These are phyloP conservation scores for Nigrograna mackinnonii DNA, from an alignment of 2,329 filamentous ascomycete genomes.

Conservation along the genomic window DNA sequence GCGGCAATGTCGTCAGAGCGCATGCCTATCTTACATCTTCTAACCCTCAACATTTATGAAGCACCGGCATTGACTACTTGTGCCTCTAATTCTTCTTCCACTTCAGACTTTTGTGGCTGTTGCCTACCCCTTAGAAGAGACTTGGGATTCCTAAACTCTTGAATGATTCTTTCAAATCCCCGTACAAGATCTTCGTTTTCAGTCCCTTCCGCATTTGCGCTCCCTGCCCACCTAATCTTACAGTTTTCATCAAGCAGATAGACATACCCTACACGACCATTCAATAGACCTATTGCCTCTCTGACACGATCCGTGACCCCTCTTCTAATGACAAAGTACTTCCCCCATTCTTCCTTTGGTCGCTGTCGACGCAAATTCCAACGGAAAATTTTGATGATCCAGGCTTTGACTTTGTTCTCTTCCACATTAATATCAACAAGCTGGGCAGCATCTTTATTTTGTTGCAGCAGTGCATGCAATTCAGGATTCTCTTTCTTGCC, in stretches of 20 bases:
- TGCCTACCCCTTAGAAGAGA: not conserved
- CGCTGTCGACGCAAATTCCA: slow-evolving; percentile 52
- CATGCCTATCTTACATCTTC: too few relatives aligned
- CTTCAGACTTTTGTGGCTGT: slow-evolving; percentile 3
- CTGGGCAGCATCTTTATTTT: slow-evolving; percentile 63
- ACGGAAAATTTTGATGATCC: slow-evolving; percentile 60
- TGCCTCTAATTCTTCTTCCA: slow-evolving; percentile 11
- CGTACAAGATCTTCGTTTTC: slow-evolving; percentile 71
- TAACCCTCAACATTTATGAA: slow-evolving; percentile 1
- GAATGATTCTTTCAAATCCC: slow-evolving; percentile 64
- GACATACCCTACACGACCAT: slow-evolving; percentile 90
- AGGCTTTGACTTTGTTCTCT: slow-evolving; percentile 70
- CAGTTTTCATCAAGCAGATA: slow-evolving; percentile 88
- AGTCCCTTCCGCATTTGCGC: slow-evolving; percentile 66
- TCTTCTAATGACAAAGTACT: slow-evolving; percentile 63
- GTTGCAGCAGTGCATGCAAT: slow-evolving; percentile 65
- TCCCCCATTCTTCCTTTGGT: slow-evolving; percentile 55
- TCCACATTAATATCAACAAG: slow-evolving; percentile 87
- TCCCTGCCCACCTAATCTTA: slow-evolving; percentile 92
- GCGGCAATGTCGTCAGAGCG: too few relatives aligned
- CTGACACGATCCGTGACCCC: slow-evolving; percentile 60
- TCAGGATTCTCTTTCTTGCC: slow-evolving; percentile 65
- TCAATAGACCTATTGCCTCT: slow-evolving; percentile 71
- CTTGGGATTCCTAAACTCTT: slow-evolving; percentile 15
- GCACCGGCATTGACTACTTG: slow-evolving; percentile 10